Evolutionary conservation across 768 basidiomycete species (phyloP).

Genomic region (Lentinula raphanica): DNA sequence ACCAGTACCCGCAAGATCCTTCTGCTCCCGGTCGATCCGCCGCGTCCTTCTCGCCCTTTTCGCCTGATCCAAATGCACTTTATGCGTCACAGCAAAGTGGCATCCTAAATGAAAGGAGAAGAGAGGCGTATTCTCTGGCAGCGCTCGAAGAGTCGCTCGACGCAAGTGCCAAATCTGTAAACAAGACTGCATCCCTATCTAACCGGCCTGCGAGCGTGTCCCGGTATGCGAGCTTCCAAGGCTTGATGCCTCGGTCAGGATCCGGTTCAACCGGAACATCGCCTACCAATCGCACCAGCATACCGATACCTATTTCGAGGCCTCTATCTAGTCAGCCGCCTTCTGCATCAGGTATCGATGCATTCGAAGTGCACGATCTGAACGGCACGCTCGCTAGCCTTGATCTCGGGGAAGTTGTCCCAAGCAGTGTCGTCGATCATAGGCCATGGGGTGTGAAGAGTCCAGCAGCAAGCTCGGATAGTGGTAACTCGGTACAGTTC

Average conservation of each 20-base stretch:
- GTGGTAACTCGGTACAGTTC: slow-evolving; percentile 10
- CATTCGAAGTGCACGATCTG: slow-evolving; percentile 62
- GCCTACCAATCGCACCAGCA: not conserved
- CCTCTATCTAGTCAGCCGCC: slow-evolving; percentile 43
- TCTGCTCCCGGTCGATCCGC: slow-evolving; percentile 7
- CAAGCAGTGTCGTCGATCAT: slow-evolving; percentile 8
- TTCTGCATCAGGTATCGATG: slow-evolving; percentile 16
- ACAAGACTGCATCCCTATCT: slow-evolving; percentile 38
- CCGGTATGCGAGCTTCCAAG: slow-evolving; percentile 26
- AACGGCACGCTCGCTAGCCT: slow-evolving; percentile 76
- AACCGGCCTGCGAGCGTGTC: slow-evolving; percentile 39
- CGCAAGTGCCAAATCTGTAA: not conserved
- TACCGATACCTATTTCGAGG: slow-evolving; percentile 42
- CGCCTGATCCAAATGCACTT: slow-evolving; percentile 59
- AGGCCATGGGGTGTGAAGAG: not conserved
- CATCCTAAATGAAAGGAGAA: not conserved
- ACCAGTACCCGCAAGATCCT: slow-evolving; percentile 4
- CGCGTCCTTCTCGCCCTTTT: slow-evolving; percentile 65
- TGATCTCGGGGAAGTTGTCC: slow-evolving; percentile 25
- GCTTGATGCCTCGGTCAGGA: not conserved
- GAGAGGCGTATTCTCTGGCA: not conserved
- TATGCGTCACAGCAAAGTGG: slow-evolving; percentile 14
- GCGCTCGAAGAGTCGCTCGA: not conserved
- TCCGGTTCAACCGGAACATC: slow-evolving; percentile 2
- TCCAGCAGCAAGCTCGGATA: slow-evolving; percentile 11